Base-by-base conservation (phyloP, 2,329 filamentous ascomycete genomes). In the Diaporthe velutina region DNA sequence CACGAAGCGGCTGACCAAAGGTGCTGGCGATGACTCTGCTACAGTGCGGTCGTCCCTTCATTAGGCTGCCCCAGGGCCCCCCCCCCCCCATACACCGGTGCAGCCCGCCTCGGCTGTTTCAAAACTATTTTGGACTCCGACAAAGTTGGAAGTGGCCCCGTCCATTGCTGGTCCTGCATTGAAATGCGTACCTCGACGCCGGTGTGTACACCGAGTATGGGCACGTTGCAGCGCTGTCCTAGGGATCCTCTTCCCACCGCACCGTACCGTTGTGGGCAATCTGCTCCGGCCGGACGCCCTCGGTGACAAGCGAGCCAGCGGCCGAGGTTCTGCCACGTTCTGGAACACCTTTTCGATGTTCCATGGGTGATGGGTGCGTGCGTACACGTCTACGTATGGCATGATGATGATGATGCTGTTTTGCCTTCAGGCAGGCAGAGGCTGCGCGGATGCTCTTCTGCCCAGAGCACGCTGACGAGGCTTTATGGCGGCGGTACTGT, bases 361-460 rank as follows among this genome's bases (percentile, higher is more conserved):
- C 38, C 35, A 19, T 64, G 50, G 30, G 30, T 50, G 58, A 7
- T n/a, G n/a, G n/a, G 38, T 64, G 45, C 55, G 70, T 64, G 45
- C 61, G 70, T 54, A 66, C 42, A 42, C 42, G 45, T 38, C 35
- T 73, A 48, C 64, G 71, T 60, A 73, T 73, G 71, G 57, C 71
- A 75, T 58, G 71, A 70, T 28, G 64, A 40, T 54, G 64, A 10
- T 50, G 60, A 4, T 45, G 28, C 3, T 67, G 61, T 68, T 68
- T 68, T 68, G 17, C 15, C 64, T 54, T 28, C 48, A 54, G 64
- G 33, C 33, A 10, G 33, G 33, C 45, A 28, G 64, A 22, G 64
- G n/a, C 42, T 52, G 45, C 64, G 64, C 45, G 83, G 35, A 85
- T 82, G 77, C 81, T 91, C 2, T 79, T 90, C 12, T 79, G 83